phyloP scores from a whole-genome alignment of 1,139 yeast species.

The Entelexis paramagnoliae region DNA sequence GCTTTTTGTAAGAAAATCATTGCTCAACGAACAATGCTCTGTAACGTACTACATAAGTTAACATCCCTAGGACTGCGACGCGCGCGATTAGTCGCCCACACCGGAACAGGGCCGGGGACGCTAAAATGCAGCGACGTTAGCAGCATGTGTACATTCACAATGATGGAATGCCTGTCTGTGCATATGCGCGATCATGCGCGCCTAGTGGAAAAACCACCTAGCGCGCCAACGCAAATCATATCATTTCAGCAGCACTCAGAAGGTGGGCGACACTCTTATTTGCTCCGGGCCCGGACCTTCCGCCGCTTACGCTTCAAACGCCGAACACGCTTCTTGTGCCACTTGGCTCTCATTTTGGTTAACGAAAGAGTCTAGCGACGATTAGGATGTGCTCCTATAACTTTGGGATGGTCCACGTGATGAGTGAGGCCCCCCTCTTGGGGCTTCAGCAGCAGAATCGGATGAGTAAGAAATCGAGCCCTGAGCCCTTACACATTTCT shows the following conservation, averaged over 20 bases:
- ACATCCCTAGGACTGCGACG: slow-evolving; percentile 1
- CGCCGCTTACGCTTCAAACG: slow-evolving; percentile 99
- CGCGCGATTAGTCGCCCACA: not conserved
- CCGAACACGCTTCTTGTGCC: slow-evolving; percentile 99
- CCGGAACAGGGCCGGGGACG: not conserved
- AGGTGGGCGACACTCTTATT: slow-evolving; percentile 24
- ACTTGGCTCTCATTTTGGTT: slow-evolving; percentile 32
- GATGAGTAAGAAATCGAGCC: not conserved
- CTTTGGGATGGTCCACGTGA: not conserved
- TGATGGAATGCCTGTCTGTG: slow-evolving; percentile 2
- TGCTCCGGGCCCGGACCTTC: slow-evolving; percentile 82
- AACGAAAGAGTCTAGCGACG: slow-evolving; percentile 11
- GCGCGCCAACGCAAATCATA: not conserved
- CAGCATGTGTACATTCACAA: not conserved
- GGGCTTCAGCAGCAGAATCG: no score
- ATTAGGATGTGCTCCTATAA: slow-evolving; percentile 11
- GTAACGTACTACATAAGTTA: slow-evolving; percentile 8
- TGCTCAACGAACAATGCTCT: not conserved
- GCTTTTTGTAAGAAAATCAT: not conserved
- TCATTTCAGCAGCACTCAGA: slow-evolving; percentile 4
- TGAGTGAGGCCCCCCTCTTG: not conserved
- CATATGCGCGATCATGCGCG: not conserved
- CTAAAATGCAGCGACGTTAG: slow-evolving; percentile 2
- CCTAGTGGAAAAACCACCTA: not conserved
- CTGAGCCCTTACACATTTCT: not conserved